Evolutionary conservation across 164 flowering plant species (phyloP).

Genomic region (Houttuynia cordata): DNA sequence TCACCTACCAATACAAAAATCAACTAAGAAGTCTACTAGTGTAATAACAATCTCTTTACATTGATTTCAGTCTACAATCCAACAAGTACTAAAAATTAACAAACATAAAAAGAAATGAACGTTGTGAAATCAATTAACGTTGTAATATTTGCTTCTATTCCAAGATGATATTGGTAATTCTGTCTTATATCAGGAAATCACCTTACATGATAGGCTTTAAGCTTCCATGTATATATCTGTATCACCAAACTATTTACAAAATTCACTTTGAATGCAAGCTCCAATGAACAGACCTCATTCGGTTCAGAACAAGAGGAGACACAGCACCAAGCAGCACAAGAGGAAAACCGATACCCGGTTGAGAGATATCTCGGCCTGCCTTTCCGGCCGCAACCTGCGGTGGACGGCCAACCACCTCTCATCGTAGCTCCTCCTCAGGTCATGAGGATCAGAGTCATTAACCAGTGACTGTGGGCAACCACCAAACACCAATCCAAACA

Average conservation of each 20-base stretch:
- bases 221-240: neutral
- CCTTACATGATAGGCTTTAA: neutral
- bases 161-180: too few relatives aligned
- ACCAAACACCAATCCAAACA: conserved; percentile 28
- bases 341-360: conserved; percentile 37
- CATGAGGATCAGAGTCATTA: conserved; percentile 22
- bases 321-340: conserved; percentile 35
- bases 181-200: neutral
- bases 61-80: too few relatives aligned
- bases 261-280: too few relatives aligned
- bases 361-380: conserved; percentile 31
- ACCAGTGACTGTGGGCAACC: conserved; percentile 14
- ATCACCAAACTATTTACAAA: neutral
- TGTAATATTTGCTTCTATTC: too few relatives aligned
- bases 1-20: too few relatives aligned
- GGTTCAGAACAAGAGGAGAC: conserved; percentile 38
- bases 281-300: neutral
- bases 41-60: too few relatives aligned
- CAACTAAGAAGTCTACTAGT: too few relatives aligned
- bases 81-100: too few relatives aligned
- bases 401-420: neutral
- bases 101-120: too few relatives aligned
- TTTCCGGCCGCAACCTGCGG: conserved; percentile 31
- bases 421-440: conserved; percentile 5
- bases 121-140: too few relatives aligned